Conservation (phyloP, 2,329 filamentous ascomycete genomes). For the Claviceps digitariae region DNA sequence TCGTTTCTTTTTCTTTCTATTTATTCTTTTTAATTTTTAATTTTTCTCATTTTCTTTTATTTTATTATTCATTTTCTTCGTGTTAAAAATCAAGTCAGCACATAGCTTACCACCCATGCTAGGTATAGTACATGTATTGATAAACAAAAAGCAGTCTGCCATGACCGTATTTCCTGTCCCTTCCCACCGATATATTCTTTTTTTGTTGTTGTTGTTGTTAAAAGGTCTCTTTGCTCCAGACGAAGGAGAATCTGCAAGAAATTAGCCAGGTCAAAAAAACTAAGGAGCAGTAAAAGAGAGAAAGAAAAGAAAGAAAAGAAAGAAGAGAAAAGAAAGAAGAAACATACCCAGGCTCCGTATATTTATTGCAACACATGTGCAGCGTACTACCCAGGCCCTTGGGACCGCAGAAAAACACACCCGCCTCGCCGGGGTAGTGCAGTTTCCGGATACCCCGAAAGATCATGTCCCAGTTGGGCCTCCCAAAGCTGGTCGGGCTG, state of each 20-base stretch:
- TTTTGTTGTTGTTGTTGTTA: conserved; percentile 12
- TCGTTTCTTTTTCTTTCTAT: too few relatives aligned
- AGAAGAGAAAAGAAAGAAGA: conserved; percentile 1
- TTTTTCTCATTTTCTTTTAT: too few relatives aligned
- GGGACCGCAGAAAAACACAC: conserved; percentile 77
- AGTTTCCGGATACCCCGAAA: conserved; percentile 74
- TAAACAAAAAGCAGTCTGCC: too few relatives aligned
- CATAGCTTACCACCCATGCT: too few relatives aligned
- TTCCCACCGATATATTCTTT: too few relatives aligned
- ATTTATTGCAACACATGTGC: conserved; percentile 79
- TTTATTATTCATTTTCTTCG: too few relatives aligned
- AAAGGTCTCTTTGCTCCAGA: conserved; percentile 59
- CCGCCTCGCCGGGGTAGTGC: conserved; percentile 57
- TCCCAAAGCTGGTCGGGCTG: conserved; percentile 72
- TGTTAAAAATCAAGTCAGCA: too few relatives aligned
- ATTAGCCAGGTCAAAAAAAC: not conserved
- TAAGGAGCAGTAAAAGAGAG: not conserved
- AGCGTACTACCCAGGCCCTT: conserved; percentile 64
- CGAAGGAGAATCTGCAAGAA: conserved; percentile 42
- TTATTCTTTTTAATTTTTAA: too few relatives aligned
- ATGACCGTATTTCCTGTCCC: too few relatives aligned
- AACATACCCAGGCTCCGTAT: conserved; percentile 63
- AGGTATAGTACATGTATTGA: too few relatives aligned
- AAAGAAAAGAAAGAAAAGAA: not conserved
- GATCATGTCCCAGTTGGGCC: conserved; percentile 84